phyloP scores from a whole-genome alignment of 441 rosid genomes.

The Populus hybrid region DNA sequence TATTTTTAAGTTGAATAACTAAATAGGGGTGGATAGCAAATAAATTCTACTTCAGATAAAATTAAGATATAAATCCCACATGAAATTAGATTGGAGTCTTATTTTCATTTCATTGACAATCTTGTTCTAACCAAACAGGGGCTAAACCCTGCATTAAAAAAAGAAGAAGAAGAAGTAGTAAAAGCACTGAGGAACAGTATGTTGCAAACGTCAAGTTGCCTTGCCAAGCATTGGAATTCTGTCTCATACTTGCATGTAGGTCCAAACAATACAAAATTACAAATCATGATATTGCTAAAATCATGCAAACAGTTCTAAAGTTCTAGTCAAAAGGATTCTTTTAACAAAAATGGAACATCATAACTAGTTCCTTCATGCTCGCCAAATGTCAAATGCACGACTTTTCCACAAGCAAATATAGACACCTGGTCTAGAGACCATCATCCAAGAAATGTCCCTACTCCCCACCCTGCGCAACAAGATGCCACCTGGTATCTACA shows the following conservation, averaged over 20 bases:
- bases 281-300: too few relatives aligned
- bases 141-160: not conserved
- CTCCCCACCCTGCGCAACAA: not conserved
- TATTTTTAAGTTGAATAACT: not conserved
- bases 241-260: not conserved
- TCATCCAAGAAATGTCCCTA: not conserved
- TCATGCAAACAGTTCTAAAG: too few relatives aligned
- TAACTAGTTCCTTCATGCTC: not conserved
- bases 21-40: not conserved
- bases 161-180: not conserved
- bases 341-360: not conserved
- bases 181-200: not conserved
- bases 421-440: too few relatives aligned
- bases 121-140: not conserved
- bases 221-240: not conserved
- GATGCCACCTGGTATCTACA: slow-evolving; percentile 1
- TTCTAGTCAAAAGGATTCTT: not conserved
- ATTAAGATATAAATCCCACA: not conserved
- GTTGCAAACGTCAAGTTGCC: not conserved
- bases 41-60: not conserved
- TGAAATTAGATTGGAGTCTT: not conserved
- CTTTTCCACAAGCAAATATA: not conserved
- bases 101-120: not conserved
- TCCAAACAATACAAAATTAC: not conserved
- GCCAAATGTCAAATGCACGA: not conserved